Conservation (phyloP, 768 basidiomycete species). For the Termitomyces sp. region DNA sequence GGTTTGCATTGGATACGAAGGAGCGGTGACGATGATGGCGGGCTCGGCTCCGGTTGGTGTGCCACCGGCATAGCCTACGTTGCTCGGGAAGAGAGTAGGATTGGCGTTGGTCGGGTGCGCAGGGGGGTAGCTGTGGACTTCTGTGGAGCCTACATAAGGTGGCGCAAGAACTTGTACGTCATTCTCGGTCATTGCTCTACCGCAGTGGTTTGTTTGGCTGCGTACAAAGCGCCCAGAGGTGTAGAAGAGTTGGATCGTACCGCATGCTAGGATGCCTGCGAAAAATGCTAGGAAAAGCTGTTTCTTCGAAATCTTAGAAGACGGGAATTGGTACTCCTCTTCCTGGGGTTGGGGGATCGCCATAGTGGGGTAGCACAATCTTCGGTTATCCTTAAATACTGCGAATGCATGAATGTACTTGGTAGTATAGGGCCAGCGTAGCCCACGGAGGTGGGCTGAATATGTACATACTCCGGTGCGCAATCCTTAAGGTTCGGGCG, state of each 20-base stretch:
- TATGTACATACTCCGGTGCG: constrained; percentile 46
- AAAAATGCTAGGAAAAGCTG: not conserved
- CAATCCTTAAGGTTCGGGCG: too few species aligned
- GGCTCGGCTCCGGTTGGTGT: constrained; percentile 85
- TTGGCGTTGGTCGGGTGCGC: constrained; percentile 70
- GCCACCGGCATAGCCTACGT: constrained; percentile 73
- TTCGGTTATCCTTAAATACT: not conserved
- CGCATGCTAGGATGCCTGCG: not conserved
- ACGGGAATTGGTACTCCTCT: not conserved
- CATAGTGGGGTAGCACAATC: not conserved
- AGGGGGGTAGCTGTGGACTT: constrained; percentile 70
- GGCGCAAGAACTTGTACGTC: constrained; percentile 43
- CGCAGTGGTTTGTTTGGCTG: not conserved
- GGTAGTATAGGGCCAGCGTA: not conserved
- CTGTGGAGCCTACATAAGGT: constrained; percentile 72
- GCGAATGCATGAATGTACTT: too few species aligned
- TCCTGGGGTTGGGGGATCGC: not conserved
- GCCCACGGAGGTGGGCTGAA: not conserved
- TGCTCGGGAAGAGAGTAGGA: constrained; percentile 72
- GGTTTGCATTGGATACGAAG: constrained; percentile 72
- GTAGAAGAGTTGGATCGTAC: not conserved
- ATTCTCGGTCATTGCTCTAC: constrained; percentile 10
- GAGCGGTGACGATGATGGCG: constrained; percentile 69
- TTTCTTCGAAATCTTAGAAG: not conserved
- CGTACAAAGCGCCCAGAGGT: not conserved